Percentiles rank a stretch among this genome's conserved stretches.
Evolutionary conservation across 1,284 basidiomycete species (phyloP).

Genomic region (Trametes pubescens): DNA sequence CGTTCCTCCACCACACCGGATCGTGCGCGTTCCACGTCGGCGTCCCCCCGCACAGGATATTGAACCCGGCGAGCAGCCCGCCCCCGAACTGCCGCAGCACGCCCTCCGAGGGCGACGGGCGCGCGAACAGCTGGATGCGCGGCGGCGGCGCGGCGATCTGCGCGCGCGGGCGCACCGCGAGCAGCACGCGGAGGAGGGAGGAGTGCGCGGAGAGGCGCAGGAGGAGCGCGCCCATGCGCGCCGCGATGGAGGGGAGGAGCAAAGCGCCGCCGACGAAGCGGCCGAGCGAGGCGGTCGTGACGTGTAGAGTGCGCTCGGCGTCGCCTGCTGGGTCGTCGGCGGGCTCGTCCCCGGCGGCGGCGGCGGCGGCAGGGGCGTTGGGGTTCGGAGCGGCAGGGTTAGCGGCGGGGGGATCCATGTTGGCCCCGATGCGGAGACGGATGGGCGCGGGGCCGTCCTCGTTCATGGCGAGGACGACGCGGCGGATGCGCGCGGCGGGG

Average conservation of each 20-base stretch:
- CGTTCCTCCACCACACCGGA: constrained; percentile 84
- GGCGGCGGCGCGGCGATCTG: background rate
- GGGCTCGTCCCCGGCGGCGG: constrained; percentile 28
- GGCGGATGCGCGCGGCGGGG: constrained; percentile 35
- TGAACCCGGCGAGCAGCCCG: constrained; percentile 49
- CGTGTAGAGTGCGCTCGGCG: constrained; percentile 63
- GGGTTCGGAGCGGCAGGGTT: constrained; percentile 9
- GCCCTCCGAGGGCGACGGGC: constrained; percentile 20
- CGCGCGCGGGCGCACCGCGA: constrained; percentile 57
- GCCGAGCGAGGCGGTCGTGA: constrained; percentile 66
- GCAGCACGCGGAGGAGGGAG: constrained; percentile 55
- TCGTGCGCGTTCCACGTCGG: constrained; percentile 69
- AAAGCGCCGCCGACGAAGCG: constrained; percentile 71
- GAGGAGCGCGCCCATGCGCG: constrained; percentile 67
- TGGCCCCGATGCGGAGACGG: constrained; percentile 53
- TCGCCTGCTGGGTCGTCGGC: constrained; percentile 47
- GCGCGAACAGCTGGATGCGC: constrained; percentile 26
- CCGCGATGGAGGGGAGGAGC: constrained; percentile 69
- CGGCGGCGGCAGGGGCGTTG: constrained; percentile 6
- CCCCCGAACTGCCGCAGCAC: constrained; percentile 34
- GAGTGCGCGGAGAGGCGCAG: constrained; percentile 60
- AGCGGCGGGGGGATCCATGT: constrained; percentile 23
- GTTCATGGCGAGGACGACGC: constrained; percentile 45
- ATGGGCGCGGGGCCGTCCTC: constrained; percentile 54
- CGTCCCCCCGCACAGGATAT: constrained; percentile 62